Conservation (phyloP, 2,329 filamentous ascomycete genomes). For the Aspergillus sp. region DNA sequence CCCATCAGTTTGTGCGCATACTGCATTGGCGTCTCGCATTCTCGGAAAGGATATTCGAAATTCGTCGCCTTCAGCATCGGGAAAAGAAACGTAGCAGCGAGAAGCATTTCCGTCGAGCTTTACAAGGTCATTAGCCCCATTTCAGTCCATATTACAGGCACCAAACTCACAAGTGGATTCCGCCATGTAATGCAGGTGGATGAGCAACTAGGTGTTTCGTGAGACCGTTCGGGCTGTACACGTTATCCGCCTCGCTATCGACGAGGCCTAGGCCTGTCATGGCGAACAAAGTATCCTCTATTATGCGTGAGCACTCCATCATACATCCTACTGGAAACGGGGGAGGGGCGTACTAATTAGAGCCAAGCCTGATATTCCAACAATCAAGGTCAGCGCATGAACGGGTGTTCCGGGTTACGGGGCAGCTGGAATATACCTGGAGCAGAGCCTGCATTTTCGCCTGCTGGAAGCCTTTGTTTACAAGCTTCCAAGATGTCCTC, state of each 20-base stretch:
- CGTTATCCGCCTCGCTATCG: conserved; percentile 30
- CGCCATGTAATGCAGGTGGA: conserved; percentile 37
- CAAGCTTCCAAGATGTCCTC: conserved; percentile 26
- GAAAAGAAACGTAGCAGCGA: conserved; percentile 36
- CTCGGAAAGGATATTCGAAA: conserved; percentile 38
- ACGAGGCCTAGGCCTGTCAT: conserved; percentile 38
- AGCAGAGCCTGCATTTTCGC: not conserved
- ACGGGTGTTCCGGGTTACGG: too few relatives aligned
- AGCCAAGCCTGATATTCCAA: not conserved
- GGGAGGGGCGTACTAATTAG: not conserved
- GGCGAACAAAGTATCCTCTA: conserved; percentile 38
- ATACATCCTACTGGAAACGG: too few relatives aligned
- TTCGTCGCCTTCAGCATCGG: conserved; percentile 33
- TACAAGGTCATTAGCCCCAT: not conserved
- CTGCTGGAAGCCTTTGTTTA: conserved; percentile 7
- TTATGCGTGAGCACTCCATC: not conserved
- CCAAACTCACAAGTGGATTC: conserved; percentile 34
- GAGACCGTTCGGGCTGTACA: conserved; percentile 32
- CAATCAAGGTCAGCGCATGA: not conserved
- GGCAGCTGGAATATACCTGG: not conserved
- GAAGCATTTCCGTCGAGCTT: conserved; percentile 35
- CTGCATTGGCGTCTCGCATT: conserved; percentile 34
- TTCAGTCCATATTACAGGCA: too few relatives aligned
- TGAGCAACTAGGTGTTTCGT: conserved; percentile 34
- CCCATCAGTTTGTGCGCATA: conserved; percentile 36